Conservation (phyloP, 305 asterid species). For the Withania somnifera region DNA sequence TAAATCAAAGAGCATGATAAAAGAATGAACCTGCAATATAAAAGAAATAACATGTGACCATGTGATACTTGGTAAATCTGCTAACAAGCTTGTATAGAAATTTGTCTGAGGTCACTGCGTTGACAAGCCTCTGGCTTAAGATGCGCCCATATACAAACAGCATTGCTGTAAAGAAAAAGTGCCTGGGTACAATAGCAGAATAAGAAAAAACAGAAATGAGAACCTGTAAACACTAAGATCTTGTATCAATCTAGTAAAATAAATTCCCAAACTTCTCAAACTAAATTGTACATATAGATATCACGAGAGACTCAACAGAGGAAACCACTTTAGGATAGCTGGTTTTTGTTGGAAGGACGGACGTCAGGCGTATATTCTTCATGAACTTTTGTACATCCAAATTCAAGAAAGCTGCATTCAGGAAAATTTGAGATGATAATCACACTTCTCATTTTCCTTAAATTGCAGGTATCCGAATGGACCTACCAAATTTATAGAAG, state of each 20-base stretch:
- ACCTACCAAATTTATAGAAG: background rate
- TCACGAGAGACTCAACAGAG: background rate
- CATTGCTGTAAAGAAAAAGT: conserved; percentile 96
- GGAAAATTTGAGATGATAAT: background rate
- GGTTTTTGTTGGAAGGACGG: background rate
- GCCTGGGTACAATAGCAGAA: conserved; percentile 42
- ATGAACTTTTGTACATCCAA: background rate
- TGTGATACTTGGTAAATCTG: conserved; percentile 79
- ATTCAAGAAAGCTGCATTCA: background rate
- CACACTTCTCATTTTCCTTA: background rate
- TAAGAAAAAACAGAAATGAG: background rate
- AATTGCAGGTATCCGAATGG: background rate
- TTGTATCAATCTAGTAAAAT: background rate
- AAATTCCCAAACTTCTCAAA: background rate
- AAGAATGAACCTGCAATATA: conserved; percentile 69
- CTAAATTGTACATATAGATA: background rate
- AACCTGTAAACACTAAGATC: background rate
- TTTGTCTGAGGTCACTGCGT: conserved; percentile 76
- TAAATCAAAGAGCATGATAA: conserved; percentile 1
- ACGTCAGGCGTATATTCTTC: background rate
- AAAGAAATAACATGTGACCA: conserved; percentile 95
- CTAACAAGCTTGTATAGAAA: conserved; percentile 75
- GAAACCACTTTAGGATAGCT: background rate
- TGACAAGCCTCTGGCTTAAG: conserved; percentile 93
- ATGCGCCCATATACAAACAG: conserved; percentile 92